Evolutionary conservation across 306 rosid species (phyloP).

Genomic region (Arachis stenosperma): DNA sequence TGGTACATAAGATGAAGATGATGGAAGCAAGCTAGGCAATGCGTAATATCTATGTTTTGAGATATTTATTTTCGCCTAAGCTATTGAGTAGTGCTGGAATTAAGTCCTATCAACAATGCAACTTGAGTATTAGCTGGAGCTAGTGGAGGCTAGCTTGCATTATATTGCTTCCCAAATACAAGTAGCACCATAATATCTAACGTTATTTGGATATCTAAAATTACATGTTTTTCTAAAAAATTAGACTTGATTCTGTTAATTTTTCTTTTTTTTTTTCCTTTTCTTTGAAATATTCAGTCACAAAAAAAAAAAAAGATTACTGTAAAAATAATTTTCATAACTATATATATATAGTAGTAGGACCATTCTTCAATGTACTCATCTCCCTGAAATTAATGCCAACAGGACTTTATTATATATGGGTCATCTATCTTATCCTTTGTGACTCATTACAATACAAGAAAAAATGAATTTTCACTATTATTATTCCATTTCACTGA

Average conservation of each 20-base stretch:
- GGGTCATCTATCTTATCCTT: slow-evolving; percentile 7
- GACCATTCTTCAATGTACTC: neutral
- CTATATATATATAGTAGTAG: neutral
- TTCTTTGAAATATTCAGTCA: no score
- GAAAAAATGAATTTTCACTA: neutral
- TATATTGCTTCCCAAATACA: neutral
- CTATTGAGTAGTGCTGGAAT: neutral
- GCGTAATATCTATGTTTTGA: neutral
- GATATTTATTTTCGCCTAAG: neutral
- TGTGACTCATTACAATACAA: neutral
- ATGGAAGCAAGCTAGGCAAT: neutral
- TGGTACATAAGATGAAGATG: neutral
- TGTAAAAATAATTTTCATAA: no score
- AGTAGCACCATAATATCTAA: neutral
- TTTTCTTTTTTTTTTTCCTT: no score
- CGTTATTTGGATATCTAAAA: no score
- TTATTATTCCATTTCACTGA: no score
- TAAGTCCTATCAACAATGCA: slow-evolving; percentile 1
- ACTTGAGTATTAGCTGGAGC: slow-evolving; percentile 1
- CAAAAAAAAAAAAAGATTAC: no score
- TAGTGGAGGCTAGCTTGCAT: slow-evolving; percentile 20
- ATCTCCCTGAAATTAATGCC: neutral
- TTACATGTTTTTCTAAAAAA: no score
- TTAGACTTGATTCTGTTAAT: no score
- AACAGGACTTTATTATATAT: no score